These are phyloP conservation scores for Cadophora sp. DNA, from an alignment of 2,329 filamentous ascomycete species.

Conservation along the genomic window DNA sequence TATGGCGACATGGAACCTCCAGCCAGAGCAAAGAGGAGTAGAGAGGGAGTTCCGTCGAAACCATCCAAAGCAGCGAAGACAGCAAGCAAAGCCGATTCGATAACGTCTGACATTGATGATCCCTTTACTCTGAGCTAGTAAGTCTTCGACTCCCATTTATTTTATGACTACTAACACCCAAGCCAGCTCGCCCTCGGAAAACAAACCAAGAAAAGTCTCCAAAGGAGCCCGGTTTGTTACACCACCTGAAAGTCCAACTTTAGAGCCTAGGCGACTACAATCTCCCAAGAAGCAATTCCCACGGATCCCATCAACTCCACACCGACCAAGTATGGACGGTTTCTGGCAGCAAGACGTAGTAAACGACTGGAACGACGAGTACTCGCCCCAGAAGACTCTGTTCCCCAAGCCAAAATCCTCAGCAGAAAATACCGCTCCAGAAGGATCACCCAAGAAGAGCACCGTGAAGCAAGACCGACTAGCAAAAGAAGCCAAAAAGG, in stretches of 20 bases:
- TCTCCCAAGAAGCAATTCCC: constrained; percentile 43
- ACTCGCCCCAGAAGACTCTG: constrained; percentile 57
- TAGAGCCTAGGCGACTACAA: constrained; percentile 33
- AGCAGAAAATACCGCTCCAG: not conserved
- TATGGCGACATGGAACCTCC: constrained; percentile 13
- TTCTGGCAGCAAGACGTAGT: constrained; percentile 67
- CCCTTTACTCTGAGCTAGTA: constrained; percentile 38
- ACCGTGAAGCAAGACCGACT: constrained; percentile 46
- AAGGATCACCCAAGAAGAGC: constrained; percentile 41
- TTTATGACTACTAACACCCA: constrained; percentile 13
- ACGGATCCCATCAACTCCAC: constrained; percentile 60
- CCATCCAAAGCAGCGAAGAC: not conserved
- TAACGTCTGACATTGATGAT: constrained; percentile 36
- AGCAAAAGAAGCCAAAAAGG: constrained; percentile 57
- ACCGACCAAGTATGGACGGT: constrained; percentile 59
- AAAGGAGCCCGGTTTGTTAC: constrained; percentile 38
- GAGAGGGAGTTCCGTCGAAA: not conserved
- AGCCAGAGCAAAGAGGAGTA: not conserved
- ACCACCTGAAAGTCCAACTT: constrained; percentile 40
- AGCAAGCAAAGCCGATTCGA: constrained; percentile 7
- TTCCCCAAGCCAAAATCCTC: constrained; percentile 37
- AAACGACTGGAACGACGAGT: constrained; percentile 69
- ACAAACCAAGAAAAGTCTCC: constrained; percentile 31
- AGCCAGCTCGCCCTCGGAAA: constrained; percentile 37
- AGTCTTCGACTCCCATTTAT: constrained; percentile 1